Base-by-base conservation (phyloP, 1,284 basidiomycete genomes). In the Austroboletus novae-zelandiae region DNA sequence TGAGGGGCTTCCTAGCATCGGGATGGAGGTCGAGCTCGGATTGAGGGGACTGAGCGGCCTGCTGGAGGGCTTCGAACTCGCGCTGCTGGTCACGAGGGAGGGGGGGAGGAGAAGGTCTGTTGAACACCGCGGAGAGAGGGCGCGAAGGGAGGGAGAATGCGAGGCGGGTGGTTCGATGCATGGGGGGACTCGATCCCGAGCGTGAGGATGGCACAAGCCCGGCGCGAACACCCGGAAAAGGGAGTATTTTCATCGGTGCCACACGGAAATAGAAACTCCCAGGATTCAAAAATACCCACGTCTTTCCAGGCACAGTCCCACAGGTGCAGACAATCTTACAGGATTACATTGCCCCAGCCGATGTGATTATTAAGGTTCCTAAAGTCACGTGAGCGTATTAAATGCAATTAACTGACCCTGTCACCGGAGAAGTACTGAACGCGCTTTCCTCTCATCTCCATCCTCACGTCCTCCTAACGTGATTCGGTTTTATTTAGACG, bases 31-130 rank as follows among this genome's bases (percentile, higher is more conserved):
- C 66, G 15, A 74, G 68, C 14, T 74, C 73, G 13, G 71, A 62
- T 55, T 83, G 78, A 0, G 83, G 81, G 31, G 71, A 62, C 55
- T 83, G 78, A 0, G 83, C 82, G 31, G 71, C 71, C 40, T 83
- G 80, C 52, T 85, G 77, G 35, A 90, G 82, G 20, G 82, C 76
- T 61, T 91, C 87, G 53, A 91, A 91, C 65, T 91, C 86, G 32
- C 78, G 78, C 61, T 91, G 89, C 52, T 87, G 77, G 17, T 78
- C 75, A 9, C 71, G 72, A 3, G 89, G 86, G n/a, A 91, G 77
- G 0, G 84, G 78, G 5, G 83, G 84, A 1, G 89, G 89, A 0
- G 79, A 69, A 0, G 89, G 87, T 1, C 81, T 76, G 47, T 72
- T 74, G 35, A 84, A 61, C 2, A 66, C 73, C 30, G 74, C 60